phyloP scores from a whole-genome alignment of 495 filamentous ascomycete genomes.

The Penicillium lagena region DNA sequence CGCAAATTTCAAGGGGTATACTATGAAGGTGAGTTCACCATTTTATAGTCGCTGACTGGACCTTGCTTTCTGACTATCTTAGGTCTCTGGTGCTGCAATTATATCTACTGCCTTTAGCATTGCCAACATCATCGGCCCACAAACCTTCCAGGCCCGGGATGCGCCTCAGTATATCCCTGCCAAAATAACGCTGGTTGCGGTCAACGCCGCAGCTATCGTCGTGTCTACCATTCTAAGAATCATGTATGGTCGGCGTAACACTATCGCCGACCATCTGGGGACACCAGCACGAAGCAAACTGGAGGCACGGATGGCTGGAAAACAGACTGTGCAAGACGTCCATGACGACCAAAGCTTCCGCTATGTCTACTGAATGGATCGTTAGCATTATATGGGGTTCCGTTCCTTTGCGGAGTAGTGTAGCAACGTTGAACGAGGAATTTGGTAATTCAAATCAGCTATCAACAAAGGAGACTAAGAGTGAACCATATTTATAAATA shows the following conservation, averaged over 20 bases:
- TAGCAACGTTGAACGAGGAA: too few relatives aligned
- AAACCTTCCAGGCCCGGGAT: slow-evolving; percentile 47
- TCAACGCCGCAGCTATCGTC: slow-evolving; percentile 33
- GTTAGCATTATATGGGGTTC: too few relatives aligned
- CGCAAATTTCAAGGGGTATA: slow-evolving; percentile 36
- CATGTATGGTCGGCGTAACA: slow-evolving; percentile 30
- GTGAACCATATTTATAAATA: too few relatives aligned
- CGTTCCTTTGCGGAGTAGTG: too few relatives aligned
- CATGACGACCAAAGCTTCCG: slow-evolving; percentile 17
- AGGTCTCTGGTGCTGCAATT: slow-evolving; percentile 26
- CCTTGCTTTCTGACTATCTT: not conserved
- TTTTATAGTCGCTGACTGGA: not conserved
- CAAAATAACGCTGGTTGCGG: slow-evolving; percentile 52
- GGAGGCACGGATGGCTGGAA: slow-evolving; percentile 5
- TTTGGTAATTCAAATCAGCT: too few relatives aligned
- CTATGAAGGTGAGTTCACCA: slow-evolving; percentile 31
- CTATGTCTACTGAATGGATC: slow-evolving; percentile 17
- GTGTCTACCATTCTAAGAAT: slow-evolving; percentile 30
- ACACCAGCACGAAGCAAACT: slow-evolving; percentile 11
- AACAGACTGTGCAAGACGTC: slow-evolving; percentile 2
- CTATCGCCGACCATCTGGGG: slow-evolving; percentile 11
- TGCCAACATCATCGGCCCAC: slow-evolving; percentile 54
- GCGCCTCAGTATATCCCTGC: slow-evolving; percentile 48
- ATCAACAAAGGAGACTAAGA: too few relatives aligned
- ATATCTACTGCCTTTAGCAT: slow-evolving; percentile 42